Conservation (phyloP, 2,329 filamentous ascomycete species). For the Colletotrichum nymphaeae region DNA sequence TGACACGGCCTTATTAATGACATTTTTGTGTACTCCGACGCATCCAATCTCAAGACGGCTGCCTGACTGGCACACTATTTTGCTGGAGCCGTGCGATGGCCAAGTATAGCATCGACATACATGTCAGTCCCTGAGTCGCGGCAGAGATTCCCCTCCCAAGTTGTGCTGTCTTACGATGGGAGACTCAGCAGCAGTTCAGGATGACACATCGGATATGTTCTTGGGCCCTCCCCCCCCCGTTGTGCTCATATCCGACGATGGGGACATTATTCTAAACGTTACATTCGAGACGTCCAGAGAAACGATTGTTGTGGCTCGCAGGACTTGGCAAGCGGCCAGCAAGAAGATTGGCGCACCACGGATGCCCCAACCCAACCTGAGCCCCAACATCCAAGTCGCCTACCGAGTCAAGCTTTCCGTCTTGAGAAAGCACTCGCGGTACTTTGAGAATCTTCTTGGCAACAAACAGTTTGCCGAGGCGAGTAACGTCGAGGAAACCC, state of each 20-base stretch:
- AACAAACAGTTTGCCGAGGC: slow-evolving; percentile 74
- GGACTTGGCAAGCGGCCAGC: slow-evolving; percentile 46
- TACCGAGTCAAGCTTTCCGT: slow-evolving; percentile 71
- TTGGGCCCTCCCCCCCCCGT: slow-evolving; percentile 47
- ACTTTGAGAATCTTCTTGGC: slow-evolving; percentile 76
- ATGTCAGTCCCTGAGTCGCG: slow-evolving; percentile 18
- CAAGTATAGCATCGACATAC: background rate
- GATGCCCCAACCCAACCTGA: slow-evolving; percentile 45
- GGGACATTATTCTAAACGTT: slow-evolving; percentile 75
- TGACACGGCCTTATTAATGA: background rate
- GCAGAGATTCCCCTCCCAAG: slow-evolving; percentile 8
- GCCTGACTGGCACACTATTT: background rate
- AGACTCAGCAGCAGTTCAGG: slow-evolving; percentile 38
- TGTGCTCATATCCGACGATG: slow-evolving; percentile 64
- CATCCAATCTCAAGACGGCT: background rate
- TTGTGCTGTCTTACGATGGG: slow-evolving; percentile 37
- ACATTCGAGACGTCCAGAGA: slow-evolving; percentile 70
- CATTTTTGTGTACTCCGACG: background rate
- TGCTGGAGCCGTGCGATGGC: background rate
- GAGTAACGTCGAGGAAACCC: slow-evolving; percentile 61
- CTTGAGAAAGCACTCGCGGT: slow-evolving; percentile 72
- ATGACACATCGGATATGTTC: slow-evolving; percentile 37
- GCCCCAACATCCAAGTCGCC: slow-evolving; percentile 52
- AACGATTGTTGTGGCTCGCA: slow-evolving; percentile 59
- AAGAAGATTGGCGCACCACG: slow-evolving; percentile 43